Percentiles rank a stretch among this genome's conserved stretches.
These are phyloP conservation scores for Closterium sp. DNA, from an alignment of 139 green algal species.

Conservation along the genomic window DNA sequence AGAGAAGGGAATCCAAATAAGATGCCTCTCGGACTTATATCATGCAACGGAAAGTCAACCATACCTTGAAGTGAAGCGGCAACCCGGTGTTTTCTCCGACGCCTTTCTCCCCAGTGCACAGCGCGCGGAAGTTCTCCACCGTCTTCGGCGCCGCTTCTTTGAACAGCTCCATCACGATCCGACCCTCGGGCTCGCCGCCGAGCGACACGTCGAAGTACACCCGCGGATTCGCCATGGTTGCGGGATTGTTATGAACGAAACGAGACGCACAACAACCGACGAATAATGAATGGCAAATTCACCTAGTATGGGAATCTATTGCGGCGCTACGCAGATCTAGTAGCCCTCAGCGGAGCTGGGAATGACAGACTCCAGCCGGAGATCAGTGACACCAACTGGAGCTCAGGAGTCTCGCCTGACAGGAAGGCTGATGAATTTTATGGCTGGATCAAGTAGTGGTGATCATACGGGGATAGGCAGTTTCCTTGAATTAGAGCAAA, in stretches of 20 bases:
- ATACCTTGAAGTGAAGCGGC: slow-evolving; percentile 43
- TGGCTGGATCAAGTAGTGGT: too few species aligned
- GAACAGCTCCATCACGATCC: slow-evolving; percentile 65
- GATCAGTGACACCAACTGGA: too few species aligned
- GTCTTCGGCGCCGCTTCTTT: slow-evolving; percentile 57
- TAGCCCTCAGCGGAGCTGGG: background rate
- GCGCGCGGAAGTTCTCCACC: slow-evolving; percentile 59
- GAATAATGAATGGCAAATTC: background rate
- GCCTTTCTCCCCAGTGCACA: slow-evolving; percentile 60
- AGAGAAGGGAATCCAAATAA: too few species aligned
- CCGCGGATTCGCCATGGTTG: background rate
- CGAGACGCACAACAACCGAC: background rate
- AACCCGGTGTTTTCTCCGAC: slow-evolving; percentile 36
- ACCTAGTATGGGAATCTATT: too few species aligned
- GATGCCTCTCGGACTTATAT: too few species aligned
- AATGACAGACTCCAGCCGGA: too few species aligned
- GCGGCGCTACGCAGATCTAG: background rate
- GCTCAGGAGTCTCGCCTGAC: too few species aligned
- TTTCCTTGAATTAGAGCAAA: too few species aligned
- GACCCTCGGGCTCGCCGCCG: slow-evolving; percentile 67
- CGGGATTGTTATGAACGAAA: background rate
- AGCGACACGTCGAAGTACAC: slow-evolving; percentile 81
- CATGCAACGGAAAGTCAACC: background rate
- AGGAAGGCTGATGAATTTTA: too few species aligned
- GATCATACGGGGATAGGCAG: too few species aligned